Evolutionary conservation across 208 protist genomes (phyloP).

Genomic region (Leishmania mexicana): DNA sequence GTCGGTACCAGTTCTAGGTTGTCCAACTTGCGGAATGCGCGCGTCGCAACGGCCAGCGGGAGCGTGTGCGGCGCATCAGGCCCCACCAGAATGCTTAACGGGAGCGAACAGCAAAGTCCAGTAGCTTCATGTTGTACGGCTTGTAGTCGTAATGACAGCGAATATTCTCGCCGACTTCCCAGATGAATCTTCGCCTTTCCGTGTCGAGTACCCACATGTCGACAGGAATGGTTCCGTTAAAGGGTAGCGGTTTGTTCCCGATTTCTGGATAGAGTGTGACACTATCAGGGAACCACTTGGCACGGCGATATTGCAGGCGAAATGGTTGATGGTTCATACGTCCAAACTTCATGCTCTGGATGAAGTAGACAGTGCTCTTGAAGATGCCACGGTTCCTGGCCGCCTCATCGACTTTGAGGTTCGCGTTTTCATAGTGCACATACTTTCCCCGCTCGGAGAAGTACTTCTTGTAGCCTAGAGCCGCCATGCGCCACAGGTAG

Average conservation of each 20-base stretch:
- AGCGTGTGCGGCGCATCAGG: background rate
- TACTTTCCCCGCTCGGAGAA: conserved; percentile 12
- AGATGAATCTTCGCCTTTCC: conserved; percentile 8
- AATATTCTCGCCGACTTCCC: conserved; percentile 15
- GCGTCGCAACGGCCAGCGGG: background rate
- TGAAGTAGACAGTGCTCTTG: conserved; percentile 12
- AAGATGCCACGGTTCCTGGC: conserved; percentile 9
- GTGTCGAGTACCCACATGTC: conserved; percentile 38
- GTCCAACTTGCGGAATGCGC: no score
- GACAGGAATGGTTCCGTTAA: conserved; percentile 25
- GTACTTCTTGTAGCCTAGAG: conserved; percentile 35
- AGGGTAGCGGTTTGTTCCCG: conserved; percentile 12
- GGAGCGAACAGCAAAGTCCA: background rate
- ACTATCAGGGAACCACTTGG: conserved; percentile 20
- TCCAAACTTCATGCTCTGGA: conserved; percentile 1
- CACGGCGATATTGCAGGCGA: conserved; percentile 25
- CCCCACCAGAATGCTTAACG: background rate
- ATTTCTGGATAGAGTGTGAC: background rate
- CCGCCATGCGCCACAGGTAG: conserved; percentile 25
- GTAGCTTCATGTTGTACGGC: conserved; percentile 13
- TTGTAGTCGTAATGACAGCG: conserved; percentile 5
- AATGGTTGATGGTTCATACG: conserved; percentile 35
- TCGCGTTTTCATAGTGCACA: conserved; percentile 31
- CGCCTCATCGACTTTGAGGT: conserved; percentile 12
- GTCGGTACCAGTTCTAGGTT: no score